Conservation (phyloP, 2,329 filamentous ascomycete genomes). For the Ophiosphaerella korrae region DNA sequence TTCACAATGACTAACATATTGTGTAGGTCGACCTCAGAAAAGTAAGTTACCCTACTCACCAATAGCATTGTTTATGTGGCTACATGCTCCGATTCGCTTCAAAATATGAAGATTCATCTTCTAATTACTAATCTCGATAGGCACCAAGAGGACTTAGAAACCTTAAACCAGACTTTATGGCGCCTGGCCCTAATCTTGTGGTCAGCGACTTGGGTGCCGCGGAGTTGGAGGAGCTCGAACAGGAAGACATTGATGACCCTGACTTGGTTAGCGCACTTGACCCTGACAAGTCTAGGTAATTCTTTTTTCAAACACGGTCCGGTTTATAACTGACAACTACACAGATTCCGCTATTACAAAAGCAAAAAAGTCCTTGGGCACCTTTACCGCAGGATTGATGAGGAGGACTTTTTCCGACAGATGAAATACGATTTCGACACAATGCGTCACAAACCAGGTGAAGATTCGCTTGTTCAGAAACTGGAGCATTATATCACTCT, state of each 20-base stretch:
- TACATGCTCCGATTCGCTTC: too few relatives aligned
- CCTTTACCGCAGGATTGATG: slow-evolving; percentile 75
- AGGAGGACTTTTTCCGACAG: slow-evolving; percentile 62
- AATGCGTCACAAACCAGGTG: slow-evolving; percentile 1
- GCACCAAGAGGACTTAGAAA: slow-evolving; percentile 23
- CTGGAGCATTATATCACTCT: slow-evolving; percentile 50
- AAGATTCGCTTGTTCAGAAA: slow-evolving; percentile 30
- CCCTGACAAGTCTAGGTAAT: slow-evolving; percentile 48
- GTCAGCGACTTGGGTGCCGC: slow-evolving; percentile 41
- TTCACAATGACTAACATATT: background rate
- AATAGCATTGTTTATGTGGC: background rate
- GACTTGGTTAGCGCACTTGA: slow-evolving; percentile 45
- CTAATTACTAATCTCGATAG: slow-evolving; percentile 14
- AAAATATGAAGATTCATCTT: too few relatives aligned
- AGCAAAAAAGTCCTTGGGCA: slow-evolving; percentile 72
- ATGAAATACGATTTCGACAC: slow-evolving; percentile 28
- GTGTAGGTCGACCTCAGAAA: slow-evolving; percentile 10
- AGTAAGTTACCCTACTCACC: background rate
- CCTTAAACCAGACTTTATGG: slow-evolving; percentile 60
- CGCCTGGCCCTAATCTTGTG: slow-evolving; percentile 48
- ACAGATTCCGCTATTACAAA: slow-evolving; percentile 62
- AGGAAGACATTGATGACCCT: slow-evolving; percentile 46
- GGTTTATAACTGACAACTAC: too few relatives aligned
- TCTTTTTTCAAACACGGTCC: background rate
- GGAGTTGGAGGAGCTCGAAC: slow-evolving; percentile 28